These are phyloP conservation scores for Gastrolobium bilobum DNA, from an alignment of 306 rosid species.

Conservation along the genomic window DNA sequence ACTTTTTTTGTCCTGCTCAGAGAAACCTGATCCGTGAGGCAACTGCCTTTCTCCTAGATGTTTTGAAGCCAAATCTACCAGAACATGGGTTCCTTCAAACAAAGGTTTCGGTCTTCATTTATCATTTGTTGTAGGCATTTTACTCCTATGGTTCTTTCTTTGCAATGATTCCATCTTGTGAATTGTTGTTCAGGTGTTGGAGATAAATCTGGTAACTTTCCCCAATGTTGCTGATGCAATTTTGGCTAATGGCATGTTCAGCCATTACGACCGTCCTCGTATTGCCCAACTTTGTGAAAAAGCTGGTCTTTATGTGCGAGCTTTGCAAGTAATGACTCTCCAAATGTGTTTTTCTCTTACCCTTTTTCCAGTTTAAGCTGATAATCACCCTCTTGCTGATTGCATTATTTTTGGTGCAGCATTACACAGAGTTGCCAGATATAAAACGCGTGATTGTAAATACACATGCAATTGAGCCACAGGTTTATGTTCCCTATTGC, in stretches of 20 bases:
- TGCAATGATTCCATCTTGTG: slow-evolving; percentile 44
- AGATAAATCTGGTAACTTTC: slow-evolving; percentile 95
- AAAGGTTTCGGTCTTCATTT: slow-evolving; percentile 63
- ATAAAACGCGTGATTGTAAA: slow-evolving; percentile 96
- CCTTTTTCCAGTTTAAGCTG: slow-evolving; percentile 18
- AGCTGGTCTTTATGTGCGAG: slow-evolving; percentile 96
- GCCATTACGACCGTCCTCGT: slow-evolving; percentile 98
- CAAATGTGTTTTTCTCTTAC: background rate
- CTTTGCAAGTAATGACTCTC: slow-evolving; percentile 81
- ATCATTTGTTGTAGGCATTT: slow-evolving; percentile 35
- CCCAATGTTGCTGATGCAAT: slow-evolving; percentile 99
- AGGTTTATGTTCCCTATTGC: slow-evolving; percentile 65
- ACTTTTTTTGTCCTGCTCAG: slow-evolving; percentile 54
- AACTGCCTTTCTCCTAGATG: slow-evolving; percentile 94
- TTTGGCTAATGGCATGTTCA: slow-evolving; percentile 98
- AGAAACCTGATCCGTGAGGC: slow-evolving; percentile 99
- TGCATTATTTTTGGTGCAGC: slow-evolving; percentile 71
- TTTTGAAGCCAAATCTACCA: slow-evolving; percentile 95
- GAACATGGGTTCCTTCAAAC: slow-evolving; percentile 95
- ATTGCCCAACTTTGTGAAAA: slow-evolving; percentile 97
- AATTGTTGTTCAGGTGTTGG: slow-evolving; percentile 75
- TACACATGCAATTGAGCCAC: slow-evolving; percentile 99
- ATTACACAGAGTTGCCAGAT: slow-evolving; percentile 97
- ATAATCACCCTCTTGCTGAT: slow-evolving; percentile 30
- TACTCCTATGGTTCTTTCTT: slow-evolving; percentile 22